Evolutionary conservation across 768 basidiomycete genomes (phyloP).

Genomic region (Gloeopeniophorella convolvens): DNA sequence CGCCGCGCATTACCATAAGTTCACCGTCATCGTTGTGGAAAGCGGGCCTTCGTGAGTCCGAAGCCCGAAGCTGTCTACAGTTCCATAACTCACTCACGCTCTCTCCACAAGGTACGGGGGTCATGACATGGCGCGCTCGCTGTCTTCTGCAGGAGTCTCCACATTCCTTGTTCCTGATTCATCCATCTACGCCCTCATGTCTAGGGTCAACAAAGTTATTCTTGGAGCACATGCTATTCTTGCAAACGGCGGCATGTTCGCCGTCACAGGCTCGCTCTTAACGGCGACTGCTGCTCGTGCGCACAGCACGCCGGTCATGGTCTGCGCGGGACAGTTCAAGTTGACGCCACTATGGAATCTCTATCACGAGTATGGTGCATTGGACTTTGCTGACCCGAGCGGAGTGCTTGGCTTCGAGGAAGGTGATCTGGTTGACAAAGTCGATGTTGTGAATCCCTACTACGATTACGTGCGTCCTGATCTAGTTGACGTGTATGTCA

Average conservation of each 20-base stretch:
- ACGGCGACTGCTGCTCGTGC: constrained; percentile 83
- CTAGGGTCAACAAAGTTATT: constrained; percentile 94
- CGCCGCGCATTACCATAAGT: constrained; percentile 84
- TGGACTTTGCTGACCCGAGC: constrained; percentile 70
- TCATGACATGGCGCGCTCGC: constrained; percentile 72
- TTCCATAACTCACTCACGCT: constrained; percentile 6
- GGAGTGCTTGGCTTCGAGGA: constrained; percentile 69
- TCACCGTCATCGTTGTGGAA: constrained; percentile 94
- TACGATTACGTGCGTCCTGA: constrained; percentile 95
- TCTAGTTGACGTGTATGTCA: constrained; percentile 88
- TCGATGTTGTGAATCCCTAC: constrained; percentile 92
- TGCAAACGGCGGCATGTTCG: constrained; percentile 95
- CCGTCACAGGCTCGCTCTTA: constrained; percentile 76
- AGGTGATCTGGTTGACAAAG: constrained; percentile 73
- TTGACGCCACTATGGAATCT: constrained; percentile 87
- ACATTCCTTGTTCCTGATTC: constrained; percentile 98
- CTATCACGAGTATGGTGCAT: constrained; percentile 79
- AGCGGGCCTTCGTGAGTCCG: constrained; percentile 81
- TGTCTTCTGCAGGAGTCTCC: constrained; percentile 78
- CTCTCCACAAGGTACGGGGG: constrained; percentile 64
- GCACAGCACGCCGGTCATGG: constrained; percentile 88
- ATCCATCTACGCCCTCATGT: constrained; percentile 93
- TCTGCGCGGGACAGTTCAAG: constrained; percentile 95
- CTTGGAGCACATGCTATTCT: constrained; percentile 93
- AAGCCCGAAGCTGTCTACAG: not conserved